phyloP scores from a whole-genome alignment of 2,329 filamentous ascomycete genomes.

The Arthrobotrys megalospora region DNA sequence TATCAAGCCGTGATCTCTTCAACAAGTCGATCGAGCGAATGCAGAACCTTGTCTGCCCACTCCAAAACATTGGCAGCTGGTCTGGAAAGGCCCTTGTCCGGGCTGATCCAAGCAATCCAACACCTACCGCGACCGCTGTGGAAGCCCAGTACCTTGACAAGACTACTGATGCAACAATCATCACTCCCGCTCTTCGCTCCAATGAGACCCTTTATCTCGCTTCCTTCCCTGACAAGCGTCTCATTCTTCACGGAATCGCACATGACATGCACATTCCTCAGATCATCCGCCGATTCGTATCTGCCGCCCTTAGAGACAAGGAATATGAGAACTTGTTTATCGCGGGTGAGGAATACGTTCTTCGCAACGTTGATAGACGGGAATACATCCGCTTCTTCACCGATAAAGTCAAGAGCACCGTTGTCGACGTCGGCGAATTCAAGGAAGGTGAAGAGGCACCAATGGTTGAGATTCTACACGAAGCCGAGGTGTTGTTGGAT shows the following conservation, averaged over 20 bases:
- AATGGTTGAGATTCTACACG: conserved; percentile 45
- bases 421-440: conserved; percentile 31
- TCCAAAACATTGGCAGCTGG: conserved; percentile 50
- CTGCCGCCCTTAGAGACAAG: conserved; percentile 44
- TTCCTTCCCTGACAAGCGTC: conserved; percentile 50
- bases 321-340: conserved; percentile 56
- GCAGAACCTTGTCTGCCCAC: conserved; percentile 46
- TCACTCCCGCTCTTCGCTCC: conserved; percentile 28
- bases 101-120: conserved; percentile 49
- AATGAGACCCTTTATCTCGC: conserved; percentile 52
- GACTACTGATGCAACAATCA: conserved; percentile 35
- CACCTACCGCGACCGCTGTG: conserved; percentile 39
- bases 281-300: conserved; percentile 52
- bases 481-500: conserved; percentile 48
- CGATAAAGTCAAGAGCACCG: conserved; percentile 35
- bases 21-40: conserved; percentile 47
- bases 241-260: conserved; percentile 45
- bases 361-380: conserved; percentile 46
- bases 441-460: conserved; percentile 39
- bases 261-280: conserved; percentile 55
- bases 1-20: conserved; percentile 42
- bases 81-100: conserved; percentile 47
- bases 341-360: conserved; percentile 48
- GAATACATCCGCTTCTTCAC: conserved; percentile 44
- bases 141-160: conserved; percentile 55